Evolutionary conservation across 441 rosid genomes (phyloP).

Genomic region (Euphorbia celastroides): DNA sequence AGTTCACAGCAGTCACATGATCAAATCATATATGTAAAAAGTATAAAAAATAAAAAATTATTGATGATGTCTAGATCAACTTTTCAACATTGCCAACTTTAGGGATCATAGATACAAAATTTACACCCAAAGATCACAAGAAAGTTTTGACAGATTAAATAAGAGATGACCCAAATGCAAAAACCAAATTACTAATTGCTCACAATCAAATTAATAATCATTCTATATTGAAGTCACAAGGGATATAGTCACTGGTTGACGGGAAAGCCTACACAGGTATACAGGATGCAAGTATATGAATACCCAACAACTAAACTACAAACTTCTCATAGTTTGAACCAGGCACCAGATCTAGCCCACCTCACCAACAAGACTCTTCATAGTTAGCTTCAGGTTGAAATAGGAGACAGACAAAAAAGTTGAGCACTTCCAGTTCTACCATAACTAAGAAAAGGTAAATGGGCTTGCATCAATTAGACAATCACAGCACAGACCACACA

Average conservation of each 20-base stretch:
- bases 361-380: background rate
- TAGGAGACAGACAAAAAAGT: too few relatives aligned
- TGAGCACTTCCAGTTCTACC: background rate
- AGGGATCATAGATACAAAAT: background rate
- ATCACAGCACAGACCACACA: background rate
- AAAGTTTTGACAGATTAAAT: background rate
- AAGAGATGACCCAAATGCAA: background rate
- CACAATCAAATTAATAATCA: background rate
- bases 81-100: background rate
- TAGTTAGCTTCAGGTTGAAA: too few relatives aligned
- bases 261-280: background rate
- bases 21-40: too few relatives aligned
- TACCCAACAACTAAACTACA: background rate
- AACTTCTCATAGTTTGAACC: background rate
- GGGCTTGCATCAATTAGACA: background rate
- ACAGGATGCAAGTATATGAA: background rate
- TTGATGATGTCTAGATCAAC: background rate
- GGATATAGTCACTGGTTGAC: background rate
- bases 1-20: too few relatives aligned
- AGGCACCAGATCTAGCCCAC: background rate
- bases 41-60: background rate
- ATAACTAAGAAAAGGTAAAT: background rate
- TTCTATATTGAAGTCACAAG: background rate
- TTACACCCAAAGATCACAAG: slow-evolving; percentile 3
- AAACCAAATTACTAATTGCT: too few relatives aligned